Percentiles rank a stretch among this genome's conserved stretches.
Evolutionary conservation across 2,329 filamentous ascomycete genomes (phyloP).

Genomic region (Tolypocladium cylindrosporum): DNA sequence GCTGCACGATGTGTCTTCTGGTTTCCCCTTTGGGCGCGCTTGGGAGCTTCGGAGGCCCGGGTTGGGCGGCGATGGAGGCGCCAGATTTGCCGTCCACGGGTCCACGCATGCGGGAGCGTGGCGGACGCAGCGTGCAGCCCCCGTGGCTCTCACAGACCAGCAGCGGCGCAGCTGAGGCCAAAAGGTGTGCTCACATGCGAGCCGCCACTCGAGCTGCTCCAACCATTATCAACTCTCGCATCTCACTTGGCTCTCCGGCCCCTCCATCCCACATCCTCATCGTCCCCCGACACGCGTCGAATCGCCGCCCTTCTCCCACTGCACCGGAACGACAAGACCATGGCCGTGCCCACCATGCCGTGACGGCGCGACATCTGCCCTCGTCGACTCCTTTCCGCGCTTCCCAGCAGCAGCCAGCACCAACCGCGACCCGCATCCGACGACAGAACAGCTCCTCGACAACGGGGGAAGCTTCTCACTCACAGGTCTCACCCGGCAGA

Average conservation of each 20-base stretch:
- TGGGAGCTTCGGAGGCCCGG: background rate
- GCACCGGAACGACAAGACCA: slow-evolving; percentile 2
- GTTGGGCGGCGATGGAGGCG: background rate
- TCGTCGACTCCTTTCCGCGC: background rate
- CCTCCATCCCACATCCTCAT: background rate
- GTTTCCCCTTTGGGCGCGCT: slow-evolving; percentile 19
- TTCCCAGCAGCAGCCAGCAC: background rate
- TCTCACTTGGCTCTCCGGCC: background rate
- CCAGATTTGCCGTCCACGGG: background rate
- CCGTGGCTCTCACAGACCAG: background rate
- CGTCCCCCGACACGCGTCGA: background rate
- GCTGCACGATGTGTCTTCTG: slow-evolving; percentile 21
- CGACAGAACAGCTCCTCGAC: background rate
- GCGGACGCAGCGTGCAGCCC: background rate
- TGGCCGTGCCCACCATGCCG: background rate
- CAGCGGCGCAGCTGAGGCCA: background rate
- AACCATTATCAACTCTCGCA: background rate
- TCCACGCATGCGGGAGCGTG: background rate
- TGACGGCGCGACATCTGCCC: background rate
- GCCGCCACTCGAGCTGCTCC: background rate
- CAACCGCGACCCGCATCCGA: background rate
- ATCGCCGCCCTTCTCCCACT: background rate
- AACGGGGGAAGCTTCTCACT: background rate
- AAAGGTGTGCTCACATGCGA: background rate
- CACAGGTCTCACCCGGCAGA: background rate